Evolutionary conservation across 495 filamentous ascomycete species (phyloP), one percentile per base, ranked within the genome.

Genomic region (Margaritispora aquatica): DNA sequence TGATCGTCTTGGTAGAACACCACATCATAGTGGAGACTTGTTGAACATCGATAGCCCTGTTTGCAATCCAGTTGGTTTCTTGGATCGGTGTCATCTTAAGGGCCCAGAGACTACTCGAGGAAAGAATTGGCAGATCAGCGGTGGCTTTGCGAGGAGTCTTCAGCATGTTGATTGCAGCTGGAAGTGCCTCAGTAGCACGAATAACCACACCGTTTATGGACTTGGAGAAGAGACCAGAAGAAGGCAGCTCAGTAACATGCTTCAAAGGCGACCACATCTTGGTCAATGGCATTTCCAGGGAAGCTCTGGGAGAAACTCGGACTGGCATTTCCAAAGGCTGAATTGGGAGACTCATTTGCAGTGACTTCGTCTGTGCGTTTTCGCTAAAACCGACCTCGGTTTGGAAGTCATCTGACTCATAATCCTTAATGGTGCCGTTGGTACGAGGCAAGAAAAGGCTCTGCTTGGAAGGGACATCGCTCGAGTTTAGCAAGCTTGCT

Each of bases 401-500:
- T 48, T 63, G 55, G 8, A 26, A 50, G 21, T 44, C 55, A 55
- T 38, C 38, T 17, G 15, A 44, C 38, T 66, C 60, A 60, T 66
- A 64, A 31, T 60, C 51, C 24, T 61, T 60, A 22, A 63, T 58
- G 8, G 57, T 62, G 8, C 55, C 34, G 46, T 17, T n/a, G 31
- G 44, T 49, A 3, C 56, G 22, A 22, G 47, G 49, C 19, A 58
- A 58, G 17, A 79, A 59, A 17, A 80, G 63, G 65, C 73, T 80
- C 29, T 76, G 63, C 57, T 71, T 74, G 2, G 76, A 77, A 2
- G 78, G 76, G 21, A 79, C 57, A 11, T 71, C 63, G 26, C 74
- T 72, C 17, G 75, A 66, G 55, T 77, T 73, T 7, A 81, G 70
- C 3, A 83, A 66, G 62, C 70, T 79, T 60, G 80, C 79, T 69